Percentiles rank a stretch among this genome's conserved stretches.
phyloP scores from a whole-genome alignment of 352 stramenopile species.

The Globisporangium iwayamae region DNA sequence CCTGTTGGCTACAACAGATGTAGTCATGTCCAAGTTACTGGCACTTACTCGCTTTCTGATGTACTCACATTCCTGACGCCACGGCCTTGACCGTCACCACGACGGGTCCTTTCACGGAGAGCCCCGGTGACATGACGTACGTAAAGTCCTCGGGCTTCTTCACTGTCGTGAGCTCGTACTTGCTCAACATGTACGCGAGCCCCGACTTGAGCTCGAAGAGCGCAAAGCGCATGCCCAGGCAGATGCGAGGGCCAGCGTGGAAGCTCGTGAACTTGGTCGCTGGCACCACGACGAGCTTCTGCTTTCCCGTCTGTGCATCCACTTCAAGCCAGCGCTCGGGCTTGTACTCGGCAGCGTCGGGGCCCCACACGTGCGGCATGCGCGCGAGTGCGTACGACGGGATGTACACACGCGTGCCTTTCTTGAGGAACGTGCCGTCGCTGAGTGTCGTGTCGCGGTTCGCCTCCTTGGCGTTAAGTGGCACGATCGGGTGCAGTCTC shows the following conservation, averaged over 20 bases:
- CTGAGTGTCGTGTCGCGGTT: constrained; percentile 49
- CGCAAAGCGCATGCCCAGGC: constrained; percentile 41
- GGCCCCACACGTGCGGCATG: constrained; percentile 37
- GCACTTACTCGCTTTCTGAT: background rate
- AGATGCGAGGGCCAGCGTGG: constrained; percentile 37
- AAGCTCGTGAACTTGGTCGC: constrained; percentile 36
- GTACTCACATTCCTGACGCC: background rate
- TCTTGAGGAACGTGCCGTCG: constrained; percentile 52
- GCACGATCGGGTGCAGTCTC: constrained; percentile 60
- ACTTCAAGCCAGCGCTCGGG: constrained; percentile 58
- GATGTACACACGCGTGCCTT: constrained; percentile 52
- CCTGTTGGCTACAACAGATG: background rate
- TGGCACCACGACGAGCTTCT: constrained; percentile 12
- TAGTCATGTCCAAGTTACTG: background rate
- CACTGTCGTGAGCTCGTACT: constrained; percentile 37
- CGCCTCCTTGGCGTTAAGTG: constrained; percentile 50
- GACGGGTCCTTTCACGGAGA: constrained; percentile 33
- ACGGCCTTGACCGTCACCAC: constrained; percentile 19
- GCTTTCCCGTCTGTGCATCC: constrained; percentile 21
- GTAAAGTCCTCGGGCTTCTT: constrained; percentile 38
- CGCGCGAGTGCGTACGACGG: constrained; percentile 45
- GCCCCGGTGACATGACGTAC: constrained; percentile 30
- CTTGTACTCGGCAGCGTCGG: constrained; percentile 43
- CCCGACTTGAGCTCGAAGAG: constrained; percentile 52
- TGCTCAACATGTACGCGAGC: constrained; percentile 27